Percentiles rank a stretch among this genome's conserved stretches.
Conservation (phyloP, 1,139 yeast genomes). For the Taphrina populina region DNA sequence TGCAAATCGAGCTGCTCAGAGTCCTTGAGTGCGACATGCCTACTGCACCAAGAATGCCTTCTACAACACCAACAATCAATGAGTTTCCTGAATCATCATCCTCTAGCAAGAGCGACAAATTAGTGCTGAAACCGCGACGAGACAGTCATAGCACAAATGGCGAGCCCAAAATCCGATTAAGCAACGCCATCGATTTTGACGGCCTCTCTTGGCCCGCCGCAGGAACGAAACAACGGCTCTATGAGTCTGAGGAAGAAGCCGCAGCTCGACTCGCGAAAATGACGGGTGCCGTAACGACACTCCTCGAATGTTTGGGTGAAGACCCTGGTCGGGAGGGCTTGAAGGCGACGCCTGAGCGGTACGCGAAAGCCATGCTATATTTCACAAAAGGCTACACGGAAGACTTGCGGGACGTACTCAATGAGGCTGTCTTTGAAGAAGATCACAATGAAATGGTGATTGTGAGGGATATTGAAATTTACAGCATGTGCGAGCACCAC, state of each 20-base stretch:
- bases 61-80: conserved; percentile 25
- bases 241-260: conserved; percentile 10
- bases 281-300: conserved; percentile 79
- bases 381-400: conserved; percentile 97
- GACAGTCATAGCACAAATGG: conserved; percentile 22
- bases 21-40: no score
- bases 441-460: conserved; percentile 99
- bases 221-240: conserved; percentile 16
- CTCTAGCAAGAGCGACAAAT: conserved; percentile 17
- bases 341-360: conserved; percentile 89
- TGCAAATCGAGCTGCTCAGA: no score
- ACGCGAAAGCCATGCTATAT: conserved; percentile 92
- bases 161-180: conserved; percentile 22
- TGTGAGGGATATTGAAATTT: conserved; percentile 88
- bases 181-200: conserved; percentile 29
- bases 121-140: conserved; percentile 24
- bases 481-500: conserved; percentile 94
- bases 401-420: conserved; percentile 83
- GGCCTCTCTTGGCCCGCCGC: conserved; percentile 34
- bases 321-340: conserved; percentile 86
- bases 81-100: conserved; percentile 2
- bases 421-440: conserved; percentile 93
- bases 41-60: not conserved
- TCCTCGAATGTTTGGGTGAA: conserved; percentile 84
- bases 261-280: conserved; percentile 56